Percentiles rank a stretch among this genome's conserved stretches.
These are phyloP conservation scores for Geranium rotundifolium DNA, from an alignment of 345 rosid genomes.

Conservation along the genomic window DNA sequence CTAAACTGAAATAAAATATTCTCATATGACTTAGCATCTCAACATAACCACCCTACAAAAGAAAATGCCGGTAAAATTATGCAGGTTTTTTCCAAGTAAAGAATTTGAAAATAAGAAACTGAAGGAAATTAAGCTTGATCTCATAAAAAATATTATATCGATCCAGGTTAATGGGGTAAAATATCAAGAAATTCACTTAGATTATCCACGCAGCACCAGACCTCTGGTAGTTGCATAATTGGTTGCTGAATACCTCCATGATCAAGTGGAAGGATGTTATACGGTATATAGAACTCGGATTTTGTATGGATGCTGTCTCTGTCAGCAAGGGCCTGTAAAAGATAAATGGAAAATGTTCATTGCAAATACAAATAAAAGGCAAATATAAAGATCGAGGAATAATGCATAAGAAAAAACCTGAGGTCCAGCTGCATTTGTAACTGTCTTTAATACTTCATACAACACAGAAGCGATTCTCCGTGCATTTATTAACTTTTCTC, in stretches of 20 bases:
- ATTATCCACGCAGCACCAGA: constrained; percentile 21
- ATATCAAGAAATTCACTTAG: constrained; percentile 1
- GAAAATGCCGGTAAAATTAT: background rate
- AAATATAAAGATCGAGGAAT: background rate
- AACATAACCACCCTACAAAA: too few relatives aligned
- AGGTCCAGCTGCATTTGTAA: constrained; percentile 44
- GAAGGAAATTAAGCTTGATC: too few relatives aligned
- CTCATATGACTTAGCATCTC: too few relatives aligned
- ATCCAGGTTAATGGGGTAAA: background rate
- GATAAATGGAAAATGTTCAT: constrained; percentile 4
- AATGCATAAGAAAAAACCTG: constrained; percentile 29
- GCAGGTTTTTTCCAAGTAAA: background rate
- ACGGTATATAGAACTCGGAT: constrained; percentile 45
- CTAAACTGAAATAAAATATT: background rate
- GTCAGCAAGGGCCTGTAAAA: constrained; percentile 54
- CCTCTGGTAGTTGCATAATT: constrained; percentile 82
- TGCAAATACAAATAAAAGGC: background rate
- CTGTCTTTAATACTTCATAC: constrained; percentile 55
- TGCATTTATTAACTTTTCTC: constrained; percentile 51
- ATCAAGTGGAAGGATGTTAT: constrained; percentile 79
- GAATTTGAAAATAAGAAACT: background rate
- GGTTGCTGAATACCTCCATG: constrained; percentile 75
- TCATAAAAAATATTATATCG: background rate
- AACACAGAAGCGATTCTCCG: constrained; percentile 58
- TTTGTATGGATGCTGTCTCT: constrained; percentile 39